Base-by-base conservation (phyloP, 2,329 filamentous ascomycete species). In the Cyanodermella asteris region DNA sequence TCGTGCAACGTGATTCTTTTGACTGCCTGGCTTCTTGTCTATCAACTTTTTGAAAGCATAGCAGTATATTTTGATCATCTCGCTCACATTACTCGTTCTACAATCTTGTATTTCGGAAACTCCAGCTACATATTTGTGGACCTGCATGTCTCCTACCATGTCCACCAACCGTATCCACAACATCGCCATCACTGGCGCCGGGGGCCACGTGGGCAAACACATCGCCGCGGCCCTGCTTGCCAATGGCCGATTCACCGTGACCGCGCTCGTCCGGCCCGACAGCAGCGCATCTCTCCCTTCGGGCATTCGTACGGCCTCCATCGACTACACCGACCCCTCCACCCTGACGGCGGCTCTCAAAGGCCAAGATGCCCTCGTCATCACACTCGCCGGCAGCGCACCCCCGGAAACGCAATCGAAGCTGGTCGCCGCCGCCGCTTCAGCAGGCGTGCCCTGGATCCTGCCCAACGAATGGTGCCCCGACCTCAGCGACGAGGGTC, bases 291-390 rank as follows among this genome's bases (percentile, higher is more conserved):
- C 34, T 0, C 41, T 62, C 3, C 55, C 53, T 6, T 32, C 37
- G 1, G 53, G 43, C 12, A 40, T 59, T 22, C 34, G 37, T 4
- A 38, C 51, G 18, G 47, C 43, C 13, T 40, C 36, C 13, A 40
- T 60, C 29, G 43, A 59, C 40, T 61, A 61, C 35, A 39, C 46
- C 9, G 40, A 53, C 20, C 40, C 45, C 2, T 34, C 37, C n/a
- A 31, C 36, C 15, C 36, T 66, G 5, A 45, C 55, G 1, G 37
- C 41, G 3, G 58, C 56, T 1, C 49, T 66, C 4, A 36, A 42
- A 20, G 57, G 50, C 23, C 57, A 64, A 29, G 50, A 64, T 7
- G 53, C 52, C 21, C 45, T 65, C 13, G 37, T 63, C 30, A 60
- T 65, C 22, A 58, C 56, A 5, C 36, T 64, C 23, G 32, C 43